A percentile compares a stretch with the other conserved stretches of the same genome.
phyloP scores from a whole-genome alignment of 805 yeast genomes.

The Maudiozyma bulderi region DNA sequence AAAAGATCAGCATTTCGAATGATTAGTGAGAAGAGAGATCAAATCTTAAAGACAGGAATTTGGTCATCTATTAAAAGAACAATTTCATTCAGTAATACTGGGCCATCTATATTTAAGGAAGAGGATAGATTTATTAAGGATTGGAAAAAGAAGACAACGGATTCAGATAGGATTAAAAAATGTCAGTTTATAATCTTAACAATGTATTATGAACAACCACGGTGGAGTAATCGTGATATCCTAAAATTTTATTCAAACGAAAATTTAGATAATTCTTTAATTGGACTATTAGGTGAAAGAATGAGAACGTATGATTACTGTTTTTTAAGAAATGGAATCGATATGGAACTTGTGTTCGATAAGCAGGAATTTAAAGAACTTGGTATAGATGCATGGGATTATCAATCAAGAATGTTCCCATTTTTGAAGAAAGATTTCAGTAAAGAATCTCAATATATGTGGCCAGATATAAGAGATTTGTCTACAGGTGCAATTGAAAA shows the following conservation, averaged over 20 bases:
- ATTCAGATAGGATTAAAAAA: constrained; percentile 4
- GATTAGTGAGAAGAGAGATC: background rate
- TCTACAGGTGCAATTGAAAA: background rate
- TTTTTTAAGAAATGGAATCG: constrained; percentile 14
- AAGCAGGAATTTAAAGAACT: constrained; percentile 1
- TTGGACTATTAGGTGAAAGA: constrained; percentile 18
- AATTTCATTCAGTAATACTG: background rate
- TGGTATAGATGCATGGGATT: constrained; percentile 7
- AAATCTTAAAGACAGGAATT: background rate
- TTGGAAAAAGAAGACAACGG: background rate
- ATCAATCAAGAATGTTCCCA: constrained; percentile 21
- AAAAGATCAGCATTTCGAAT: background rate
- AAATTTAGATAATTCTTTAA: constrained; percentile 13
- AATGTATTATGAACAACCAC: constrained; percentile 10
- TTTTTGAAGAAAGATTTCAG: constrained; percentile 10
- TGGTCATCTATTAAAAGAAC: background rate
- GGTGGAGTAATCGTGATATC: constrained; percentile 17
- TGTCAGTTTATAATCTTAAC: constrained; percentile 17
- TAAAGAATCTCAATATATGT: constrained; percentile 6
- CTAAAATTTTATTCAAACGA: constrained; percentile 11
- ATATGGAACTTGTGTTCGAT: constrained; percentile 9
- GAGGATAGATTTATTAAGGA: background rate
- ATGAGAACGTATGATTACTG: constrained; percentile 24
- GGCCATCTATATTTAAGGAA: background rate
- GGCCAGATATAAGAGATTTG: constrained; percentile 18